phyloP scores from a whole-genome alignment of 345 rosid species.

The Gossypium stocksii region DNA sequence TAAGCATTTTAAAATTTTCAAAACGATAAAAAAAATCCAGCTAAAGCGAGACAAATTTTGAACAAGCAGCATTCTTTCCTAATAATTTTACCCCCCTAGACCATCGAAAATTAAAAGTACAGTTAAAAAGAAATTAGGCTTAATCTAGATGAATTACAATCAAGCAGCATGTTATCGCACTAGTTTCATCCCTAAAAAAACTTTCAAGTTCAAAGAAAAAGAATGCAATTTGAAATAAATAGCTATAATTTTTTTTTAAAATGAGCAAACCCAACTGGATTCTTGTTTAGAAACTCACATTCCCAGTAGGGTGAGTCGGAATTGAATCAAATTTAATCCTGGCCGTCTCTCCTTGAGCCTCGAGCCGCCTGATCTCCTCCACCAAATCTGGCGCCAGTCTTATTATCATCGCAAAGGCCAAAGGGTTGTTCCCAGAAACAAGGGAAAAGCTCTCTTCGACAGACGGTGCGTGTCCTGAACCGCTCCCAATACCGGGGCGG shows the following conservation, averaged over 20 bases:
- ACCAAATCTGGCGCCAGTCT: conserved; percentile 78
- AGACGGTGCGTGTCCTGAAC: conserved; percentile 17
- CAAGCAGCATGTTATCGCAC: background rate
- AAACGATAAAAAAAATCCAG: background rate
- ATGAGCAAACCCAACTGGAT: background rate
- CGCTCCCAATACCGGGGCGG: conserved; percentile 24
- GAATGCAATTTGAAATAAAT: background rate
- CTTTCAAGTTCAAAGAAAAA: background rate
- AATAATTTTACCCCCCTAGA: background rate
- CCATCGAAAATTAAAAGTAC: background rate
- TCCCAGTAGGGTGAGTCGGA: conserved; percentile 55
- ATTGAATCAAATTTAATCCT: conserved; percentile 84
- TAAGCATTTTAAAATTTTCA: background rate
- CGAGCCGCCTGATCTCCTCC: conserved; percentile 78
- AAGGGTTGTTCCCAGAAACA: conserved; percentile 53
- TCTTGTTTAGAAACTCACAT: conserved; percentile 49
- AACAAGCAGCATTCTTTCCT: background rate
- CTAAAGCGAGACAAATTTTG: background rate
- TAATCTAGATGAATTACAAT: background rate
- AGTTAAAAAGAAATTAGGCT: background rate
- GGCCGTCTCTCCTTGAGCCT: conserved; percentile 66
- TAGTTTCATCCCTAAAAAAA: background rate
- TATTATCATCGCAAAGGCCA: conserved; percentile 73
- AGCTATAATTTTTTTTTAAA: conserved; percentile 10
- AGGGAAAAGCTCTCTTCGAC: conserved; percentile 73